Evolutionary conservation across 2,329 filamentous ascomycete species (phyloP), one percentile per base, ranked within the genome.

Genomic region (Tolypocladium nubicola): DNA sequence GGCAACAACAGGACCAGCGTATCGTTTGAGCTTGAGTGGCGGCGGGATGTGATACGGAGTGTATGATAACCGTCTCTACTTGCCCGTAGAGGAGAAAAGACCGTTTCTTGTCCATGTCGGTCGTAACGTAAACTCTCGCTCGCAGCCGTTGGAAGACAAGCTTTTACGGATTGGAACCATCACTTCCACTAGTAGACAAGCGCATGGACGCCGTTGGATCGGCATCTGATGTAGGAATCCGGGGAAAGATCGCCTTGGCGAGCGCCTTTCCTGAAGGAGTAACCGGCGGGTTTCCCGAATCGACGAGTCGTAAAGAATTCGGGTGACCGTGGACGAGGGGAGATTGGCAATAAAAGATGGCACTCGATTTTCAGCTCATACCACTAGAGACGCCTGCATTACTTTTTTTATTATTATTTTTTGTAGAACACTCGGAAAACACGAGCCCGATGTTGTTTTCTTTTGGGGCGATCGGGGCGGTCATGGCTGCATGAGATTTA

Each of bases 401-500:
- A 30, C 30, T 14, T 7, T 43, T 43, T 43, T 43, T 21, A 1
- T 7, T 6, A 2, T 26, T 45, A 16, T 45, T 21, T 2, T 7
- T 13, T 9, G 8, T 26, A 26, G 5, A 21, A 45, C 43, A 47
- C 26, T 47, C 5, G 13, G 3, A 26, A 26, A 23, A 26, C 8
- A 33, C 19, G 19, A 30, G 19, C 26, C 19, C 30, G 26, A 35
- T 38, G 23, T 21, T 11, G 19, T 45, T 49, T 39, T 66, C 64
- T 62, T 64, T 66, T 67, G 19, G 26, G 5, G 16, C 47, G 43
- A 30, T 16, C 49, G 35, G 21, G 11, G 50, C 10, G 3, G n/a
- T n/a, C n/a, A 6, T 9, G 33, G 37, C 50, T 35, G 47, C 47
- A 50, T 50, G 47, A 26, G 10, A 26, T 26, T 6, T 14, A 6